These are phyloP conservation scores for Trichoderma gamsii DNA, from an alignment of 495 filamentous ascomycete genomes.

Conservation along the genomic window DNA sequence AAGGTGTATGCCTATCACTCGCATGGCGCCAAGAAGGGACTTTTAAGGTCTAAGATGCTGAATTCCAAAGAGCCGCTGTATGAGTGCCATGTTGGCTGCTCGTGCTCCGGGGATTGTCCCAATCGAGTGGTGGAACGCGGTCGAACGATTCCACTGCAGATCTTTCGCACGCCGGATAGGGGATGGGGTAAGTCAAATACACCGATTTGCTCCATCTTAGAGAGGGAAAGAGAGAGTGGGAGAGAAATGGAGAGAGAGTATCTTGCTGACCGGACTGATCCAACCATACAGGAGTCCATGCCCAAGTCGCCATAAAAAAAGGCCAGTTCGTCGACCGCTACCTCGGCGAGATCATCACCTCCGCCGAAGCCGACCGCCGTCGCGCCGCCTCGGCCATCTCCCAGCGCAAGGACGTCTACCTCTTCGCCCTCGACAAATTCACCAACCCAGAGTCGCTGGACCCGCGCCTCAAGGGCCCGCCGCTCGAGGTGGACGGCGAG, in stretches of 20 bases:
- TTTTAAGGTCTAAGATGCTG: constrained; percentile 42
- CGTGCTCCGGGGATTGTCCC: constrained; percentile 60
- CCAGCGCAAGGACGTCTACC: constrained; percentile 58
- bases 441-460: constrained; percentile 43
- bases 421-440: constrained; percentile 83
- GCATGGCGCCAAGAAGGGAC: constrained; percentile 35
- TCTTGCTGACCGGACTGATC: background rate
- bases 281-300: background rate
- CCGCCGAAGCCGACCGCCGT: constrained; percentile 46
- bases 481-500: constrained; percentile 51
- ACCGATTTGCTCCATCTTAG: constrained; percentile 10
- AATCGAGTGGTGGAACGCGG: constrained; percentile 79
- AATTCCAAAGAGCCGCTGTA: constrained; percentile 59
- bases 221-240: too few species aligned
- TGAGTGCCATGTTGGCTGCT: constrained; percentile 74
- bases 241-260: too few species aligned
- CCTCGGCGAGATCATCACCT: constrained; percentile 41
- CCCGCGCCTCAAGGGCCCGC: constrained; percentile 32
- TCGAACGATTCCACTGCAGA: constrained; percentile 64
- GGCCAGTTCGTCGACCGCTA: constrained; percentile 73
- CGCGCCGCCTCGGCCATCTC: constrained; percentile 44
- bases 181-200: constrained; percentile 63
- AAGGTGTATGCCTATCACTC: constrained; percentile 42
- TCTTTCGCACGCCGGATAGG: constrained; percentile 70
- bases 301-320: constrained; percentile 50